Evolutionary conservation across 1,284 basidiomycete genomes (phyloP), one percentile per base, ranked within the genome.

Genomic region (Meripilus lineatus): DNA sequence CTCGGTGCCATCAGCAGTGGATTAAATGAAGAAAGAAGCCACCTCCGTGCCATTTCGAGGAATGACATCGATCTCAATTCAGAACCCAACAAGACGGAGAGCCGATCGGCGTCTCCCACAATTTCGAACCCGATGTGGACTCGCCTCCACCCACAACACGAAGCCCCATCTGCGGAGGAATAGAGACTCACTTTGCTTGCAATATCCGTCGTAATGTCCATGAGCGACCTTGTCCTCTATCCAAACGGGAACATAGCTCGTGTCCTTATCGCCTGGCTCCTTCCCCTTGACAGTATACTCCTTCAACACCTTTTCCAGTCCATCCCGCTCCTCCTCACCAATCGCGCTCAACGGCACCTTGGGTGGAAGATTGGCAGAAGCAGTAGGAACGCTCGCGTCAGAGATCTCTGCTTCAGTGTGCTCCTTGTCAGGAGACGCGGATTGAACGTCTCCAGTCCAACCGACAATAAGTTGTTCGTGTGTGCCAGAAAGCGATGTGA

Each of bases 151-250:
- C n/a, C n/a, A n/a, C n/a, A n/a, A n/a, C n/a, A n/a, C n/a, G n/a
- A n/a, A n/a, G n/a, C n/a, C n/a, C n/a, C n/a, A n/a, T n/a, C n/a
- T n/a, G n/a, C n/a, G 28, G 25, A 45, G 37, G 30, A 21, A 17
- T 2, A 14, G 42, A 18, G 5, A 76, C 80, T 69, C 59, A 93
- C 89, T 96, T 56, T 89, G 85, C 66, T 99, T 99, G 80, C 94
- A 98, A 68, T 97, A 98, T 0, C 93, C 94, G 56, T 94, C 92
- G 62, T 97, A 97, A 65, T 96, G 93, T 0, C 88, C 90, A 61
- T 93, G 92, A 21, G 90, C 91, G 32, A 92, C 79, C 63, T 85
- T 84, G 60, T 93, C 89, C 52, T 93, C 89, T 21, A 96, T 74
- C 88, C 93, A 96, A 15, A 97, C 89, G 10, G 94, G 93, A 13